Evolutionary conservation across 371 early-diverging fungal genomes (phyloP).

Genomic region (Choanephora cucurbitarum): DNA sequence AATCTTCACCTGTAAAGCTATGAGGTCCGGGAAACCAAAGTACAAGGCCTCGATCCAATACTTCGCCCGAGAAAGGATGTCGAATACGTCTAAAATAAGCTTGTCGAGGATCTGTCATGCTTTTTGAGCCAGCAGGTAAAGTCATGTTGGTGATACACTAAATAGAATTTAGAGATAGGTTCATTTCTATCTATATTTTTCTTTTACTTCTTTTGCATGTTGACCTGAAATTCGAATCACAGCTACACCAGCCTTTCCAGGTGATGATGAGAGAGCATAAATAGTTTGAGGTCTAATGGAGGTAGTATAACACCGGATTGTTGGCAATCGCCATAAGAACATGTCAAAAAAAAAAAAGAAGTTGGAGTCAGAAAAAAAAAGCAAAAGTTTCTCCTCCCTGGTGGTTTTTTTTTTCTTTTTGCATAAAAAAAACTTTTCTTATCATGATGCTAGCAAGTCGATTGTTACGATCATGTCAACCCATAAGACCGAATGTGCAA

Average conservation of each 20-base stretch:
- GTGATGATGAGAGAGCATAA: slow-evolving; percentile 75
- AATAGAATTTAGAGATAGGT: not conserved
- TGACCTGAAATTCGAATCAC: slow-evolving; percentile 78
- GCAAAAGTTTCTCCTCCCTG: too few relatives aligned
- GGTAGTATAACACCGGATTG: not conserved
- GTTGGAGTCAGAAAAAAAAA: too few relatives aligned
- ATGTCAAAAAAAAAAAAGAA: not conserved
- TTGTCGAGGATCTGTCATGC: slow-evolving; percentile 41
- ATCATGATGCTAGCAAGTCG: too few relatives aligned
- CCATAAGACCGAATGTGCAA: too few relatives aligned
- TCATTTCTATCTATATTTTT: not conserved
- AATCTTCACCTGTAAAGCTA: slow-evolving; percentile 83
- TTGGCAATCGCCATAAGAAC: not conserved
- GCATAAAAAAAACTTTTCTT: too few relatives aligned
- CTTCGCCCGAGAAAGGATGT: slow-evolving; percentile 50
- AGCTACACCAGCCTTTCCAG: slow-evolving; percentile 81
- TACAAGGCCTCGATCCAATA: slow-evolving; percentile 65
- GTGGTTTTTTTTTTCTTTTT: too few relatives aligned
- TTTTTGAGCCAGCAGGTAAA: not conserved
- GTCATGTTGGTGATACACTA: slow-evolving; percentile 25
- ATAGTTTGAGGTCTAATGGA: slow-evolving; percentile 52
- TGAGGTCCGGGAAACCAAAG: slow-evolving; percentile 73
- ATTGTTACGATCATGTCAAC: too few relatives aligned
- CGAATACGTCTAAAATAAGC: slow-evolving; percentile 53
- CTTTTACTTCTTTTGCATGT: slow-evolving; percentile 48